Percentiles rank a stretch among this genome's conserved stretches.
Conservation (phyloP, 495 filamentous ascomycete species). For the Penicillium canariense region DNA sequence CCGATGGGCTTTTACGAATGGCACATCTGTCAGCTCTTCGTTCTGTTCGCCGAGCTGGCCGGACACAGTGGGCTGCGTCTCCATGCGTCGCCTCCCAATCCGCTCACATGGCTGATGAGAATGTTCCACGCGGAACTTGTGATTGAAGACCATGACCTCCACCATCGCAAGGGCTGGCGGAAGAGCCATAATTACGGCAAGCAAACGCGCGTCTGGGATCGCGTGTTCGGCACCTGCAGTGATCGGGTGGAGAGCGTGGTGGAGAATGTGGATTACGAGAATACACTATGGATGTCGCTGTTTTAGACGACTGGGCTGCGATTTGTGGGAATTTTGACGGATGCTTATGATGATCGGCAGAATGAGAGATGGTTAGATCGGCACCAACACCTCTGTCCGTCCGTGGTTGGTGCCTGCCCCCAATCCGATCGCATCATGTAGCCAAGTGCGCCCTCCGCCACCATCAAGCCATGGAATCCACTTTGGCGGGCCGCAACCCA, state of each 20-base stretch:
- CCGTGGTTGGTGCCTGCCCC: too few species aligned
- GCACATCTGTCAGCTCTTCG: slow-evolving; percentile 36
- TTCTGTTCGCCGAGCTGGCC: slow-evolving; percentile 33
- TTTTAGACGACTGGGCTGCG: background rate
- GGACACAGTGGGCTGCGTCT: slow-evolving; percentile 39
- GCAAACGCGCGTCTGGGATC: slow-evolving; percentile 38
- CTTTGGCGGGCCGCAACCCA: background rate
- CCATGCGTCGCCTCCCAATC: slow-evolving; percentile 22
- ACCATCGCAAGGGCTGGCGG: slow-evolving; percentile 38
- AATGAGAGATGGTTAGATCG: slow-evolving; percentile 1
- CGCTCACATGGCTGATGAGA: slow-evolving; percentile 28
- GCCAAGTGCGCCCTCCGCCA: too few species aligned
- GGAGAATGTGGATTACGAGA: slow-evolving; percentile 33
- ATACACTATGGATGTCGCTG: slow-evolving; percentile 18
- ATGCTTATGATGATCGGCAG: background rate
- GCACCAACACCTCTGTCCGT: background rate
- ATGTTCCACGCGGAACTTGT: slow-evolving; percentile 31
- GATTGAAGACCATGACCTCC: slow-evolving; percentile 40
- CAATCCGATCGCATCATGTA: too few species aligned
- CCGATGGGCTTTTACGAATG: slow-evolving; percentile 40
- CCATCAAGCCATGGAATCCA: background rate
- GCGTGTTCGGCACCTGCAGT: slow-evolving; percentile 30
- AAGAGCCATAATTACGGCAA: slow-evolving; percentile 42
- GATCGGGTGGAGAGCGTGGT: slow-evolving; percentile 27
- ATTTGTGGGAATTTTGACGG: background rate